These are phyloP conservation scores for Malassezia sympodialis DNA, from an alignment of 1,284 basidiomycete species.

Conservation along the genomic window DNA sequence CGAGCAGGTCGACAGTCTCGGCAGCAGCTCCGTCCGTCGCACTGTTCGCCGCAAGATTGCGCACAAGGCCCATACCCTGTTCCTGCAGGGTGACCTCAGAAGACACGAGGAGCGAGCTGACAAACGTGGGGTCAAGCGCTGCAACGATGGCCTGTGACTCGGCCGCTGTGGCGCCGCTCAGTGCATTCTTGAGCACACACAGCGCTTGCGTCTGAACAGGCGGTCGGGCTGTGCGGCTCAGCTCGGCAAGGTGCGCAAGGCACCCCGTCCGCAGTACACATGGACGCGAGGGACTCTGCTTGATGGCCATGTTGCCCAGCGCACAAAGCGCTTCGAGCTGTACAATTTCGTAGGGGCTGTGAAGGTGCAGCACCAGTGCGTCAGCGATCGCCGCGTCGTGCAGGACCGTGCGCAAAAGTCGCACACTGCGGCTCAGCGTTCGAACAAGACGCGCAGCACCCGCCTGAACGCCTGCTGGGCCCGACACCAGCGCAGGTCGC, in stretches of 20 bases:
- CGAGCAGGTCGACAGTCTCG: constrained; percentile 18
- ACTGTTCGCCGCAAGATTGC: constrained; percentile 26
- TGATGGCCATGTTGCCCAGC: constrained; percentile 40
- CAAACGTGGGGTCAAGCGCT: constrained; percentile 20
- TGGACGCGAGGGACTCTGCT: constrained; percentile 41
- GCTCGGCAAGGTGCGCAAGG: constrained; percentile 22
- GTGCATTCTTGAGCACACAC: constrained; percentile 43
- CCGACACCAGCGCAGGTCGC: constrained; percentile 20
- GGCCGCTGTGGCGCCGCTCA: constrained; percentile 24
- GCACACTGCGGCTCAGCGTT: constrained; percentile 34
- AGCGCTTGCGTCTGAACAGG: constrained; percentile 28
- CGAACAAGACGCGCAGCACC: constrained; percentile 35
- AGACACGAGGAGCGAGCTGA: constrained; percentile 8
- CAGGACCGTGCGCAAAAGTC: constrained; percentile 34
- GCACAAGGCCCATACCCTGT: constrained; percentile 38
- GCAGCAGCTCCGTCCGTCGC: background rate
- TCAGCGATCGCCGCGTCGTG: constrained; percentile 38
- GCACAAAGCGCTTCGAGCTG: constrained; percentile 31
- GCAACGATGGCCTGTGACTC: constrained; percentile 25
- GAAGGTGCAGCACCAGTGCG: constrained; percentile 27
- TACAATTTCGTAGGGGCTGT: constrained; percentile 26
- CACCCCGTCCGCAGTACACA: constrained; percentile 29
- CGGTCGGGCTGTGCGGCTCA: constrained; percentile 11
- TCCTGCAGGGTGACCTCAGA: constrained; percentile 26
- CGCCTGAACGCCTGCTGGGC: constrained; percentile 33